These are phyloP conservation scores for Russula compacta DNA, from an alignment of 768 basidiomycete genomes.

Conservation along the genomic window DNA sequence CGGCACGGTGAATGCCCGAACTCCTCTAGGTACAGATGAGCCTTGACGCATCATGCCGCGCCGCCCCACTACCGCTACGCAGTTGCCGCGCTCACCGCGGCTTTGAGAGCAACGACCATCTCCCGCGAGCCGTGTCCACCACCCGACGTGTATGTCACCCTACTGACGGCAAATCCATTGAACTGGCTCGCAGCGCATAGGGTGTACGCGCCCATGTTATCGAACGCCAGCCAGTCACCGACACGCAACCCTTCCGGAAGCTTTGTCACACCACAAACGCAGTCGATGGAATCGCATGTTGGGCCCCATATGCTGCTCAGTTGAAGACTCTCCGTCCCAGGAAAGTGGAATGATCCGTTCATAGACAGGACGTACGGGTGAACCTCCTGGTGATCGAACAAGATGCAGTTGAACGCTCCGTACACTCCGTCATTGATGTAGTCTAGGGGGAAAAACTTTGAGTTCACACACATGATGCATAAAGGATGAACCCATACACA, in stretches of 20 bases:
- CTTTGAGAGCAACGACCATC: slow-evolving; percentile 42
- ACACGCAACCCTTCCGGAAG: slow-evolving; percentile 68
- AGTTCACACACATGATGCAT: neutral
- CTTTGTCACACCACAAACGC: slow-evolving; percentile 57
- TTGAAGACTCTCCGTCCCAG: slow-evolving; percentile 35
- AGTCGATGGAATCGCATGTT: slow-evolving; percentile 97
- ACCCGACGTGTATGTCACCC: slow-evolving; percentile 71
- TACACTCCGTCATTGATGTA: slow-evolving; percentile 93
- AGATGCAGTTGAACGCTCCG: slow-evolving; percentile 91
- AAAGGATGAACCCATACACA: slow-evolving; percentile 62
- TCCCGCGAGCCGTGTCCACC: slow-evolving; percentile 39
- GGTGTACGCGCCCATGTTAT: slow-evolving; percentile 99
- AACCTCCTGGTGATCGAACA: slow-evolving; percentile 84
- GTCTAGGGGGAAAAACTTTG: slow-evolving; percentile 42
- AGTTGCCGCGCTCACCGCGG: slow-evolving; percentile 32
- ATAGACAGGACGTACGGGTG: slow-evolving; percentile 74
- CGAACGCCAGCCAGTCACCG: slow-evolving; percentile 98
- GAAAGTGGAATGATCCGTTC: slow-evolving; percentile 53
- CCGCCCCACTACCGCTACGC: slow-evolving; percentile 7
- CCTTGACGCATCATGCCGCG: neutral
- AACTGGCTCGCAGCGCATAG: slow-evolving; percentile 93
- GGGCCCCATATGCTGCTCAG: slow-evolving; percentile 90
- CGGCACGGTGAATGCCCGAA: slow-evolving; percentile 5
- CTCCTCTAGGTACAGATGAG: slow-evolving; percentile 2
- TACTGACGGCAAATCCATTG: slow-evolving; percentile 81